Conservation (phyloP, 352 stramenopile genomes). For the Elongisporangium anandrum region DNA sequence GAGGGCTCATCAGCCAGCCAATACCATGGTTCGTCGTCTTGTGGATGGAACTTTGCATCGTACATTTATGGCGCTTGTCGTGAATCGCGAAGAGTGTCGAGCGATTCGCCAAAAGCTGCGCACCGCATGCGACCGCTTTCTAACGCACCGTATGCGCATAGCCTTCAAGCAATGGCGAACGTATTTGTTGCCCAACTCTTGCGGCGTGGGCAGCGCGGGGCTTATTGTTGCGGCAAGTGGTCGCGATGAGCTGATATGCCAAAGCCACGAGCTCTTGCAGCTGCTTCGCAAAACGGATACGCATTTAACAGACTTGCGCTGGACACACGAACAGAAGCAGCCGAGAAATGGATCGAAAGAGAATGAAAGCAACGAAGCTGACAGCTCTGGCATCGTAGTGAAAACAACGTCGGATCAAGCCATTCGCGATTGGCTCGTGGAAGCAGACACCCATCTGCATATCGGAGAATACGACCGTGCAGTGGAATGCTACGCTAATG, state of each 20-base stretch:
- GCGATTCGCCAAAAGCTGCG: slow-evolving; percentile 39
- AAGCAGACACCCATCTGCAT: slow-evolving; percentile 60
- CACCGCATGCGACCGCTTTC: slow-evolving; percentile 18
- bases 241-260: slow-evolving; percentile 40
- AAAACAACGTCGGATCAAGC: slow-evolving; percentile 27
- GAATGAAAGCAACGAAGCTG: too few species aligned
- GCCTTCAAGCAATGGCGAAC: slow-evolving; percentile 23
- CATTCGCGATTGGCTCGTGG: slow-evolving; percentile 30
- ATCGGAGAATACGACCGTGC: slow-evolving; percentile 44
- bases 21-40: slow-evolving; percentile 10
- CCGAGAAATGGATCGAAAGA: too few species aligned
- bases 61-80: slow-evolving; percentile 44
- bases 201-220: slow-evolving; percentile 34
- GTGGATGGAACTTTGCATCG: slow-evolving; percentile 37
- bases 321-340: slow-evolving; percentile 36
- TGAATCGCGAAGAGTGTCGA: slow-evolving; percentile 27
- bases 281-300: slow-evolving; percentile 35
- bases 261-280: slow-evolving; percentile 37
- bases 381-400: background rate
- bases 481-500: slow-evolving; percentile 31
- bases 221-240: slow-evolving; percentile 44
- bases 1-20: background rate
- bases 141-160: slow-evolving; percentile 19
- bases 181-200: background rate
- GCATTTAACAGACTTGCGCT: slow-evolving; percentile 29